Percentiles rank a stretch among this genome's conserved stretches.
Conservation (phyloP, 495 filamentous ascomycete genomes). For the Aspergillus ostianus region DNA sequence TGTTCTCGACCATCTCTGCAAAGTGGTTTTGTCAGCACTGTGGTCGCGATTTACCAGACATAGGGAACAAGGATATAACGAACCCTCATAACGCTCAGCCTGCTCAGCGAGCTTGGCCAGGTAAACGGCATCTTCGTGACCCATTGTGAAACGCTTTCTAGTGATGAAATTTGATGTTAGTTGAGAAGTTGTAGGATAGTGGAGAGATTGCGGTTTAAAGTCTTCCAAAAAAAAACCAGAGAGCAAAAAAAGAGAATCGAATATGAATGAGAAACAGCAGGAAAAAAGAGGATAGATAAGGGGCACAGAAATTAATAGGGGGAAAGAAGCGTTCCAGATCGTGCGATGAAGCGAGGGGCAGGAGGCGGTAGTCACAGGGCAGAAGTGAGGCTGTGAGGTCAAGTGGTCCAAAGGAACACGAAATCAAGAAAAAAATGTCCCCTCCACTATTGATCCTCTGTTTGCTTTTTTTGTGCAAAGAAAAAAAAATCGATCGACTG, state of each 20-base stretch:
- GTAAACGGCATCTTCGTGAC: constrained; percentile 99
- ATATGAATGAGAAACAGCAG: constrained; percentile 20
- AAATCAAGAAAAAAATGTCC: constrained; percentile 10
- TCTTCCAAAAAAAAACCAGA: constrained; percentile 11
- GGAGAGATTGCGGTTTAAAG: constrained; percentile 1
- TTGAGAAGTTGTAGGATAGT: constrained; percentile 7
- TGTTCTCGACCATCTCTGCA: constrained; percentile 99
- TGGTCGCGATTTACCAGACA: neutral
- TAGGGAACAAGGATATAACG: constrained; percentile 32
- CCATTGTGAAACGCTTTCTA: constrained; percentile 66
- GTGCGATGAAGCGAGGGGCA: constrained; percentile 19
- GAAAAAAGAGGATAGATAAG: constrained; percentile 3
- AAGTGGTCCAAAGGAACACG: constrained; percentile 16
- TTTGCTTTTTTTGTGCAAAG: constrained; percentile 9
- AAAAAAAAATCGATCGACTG: neutral
- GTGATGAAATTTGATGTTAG: constrained; percentile 19
- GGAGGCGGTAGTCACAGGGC: constrained; percentile 20
- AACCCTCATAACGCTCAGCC: constrained; percentile 99
- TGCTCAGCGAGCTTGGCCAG: constrained; percentile 99
- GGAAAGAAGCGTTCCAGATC: constrained; percentile 1
- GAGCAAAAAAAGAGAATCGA: constrained; percentile 1
- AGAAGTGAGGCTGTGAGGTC: constrained; percentile 28
- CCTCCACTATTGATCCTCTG: constrained; percentile 13
- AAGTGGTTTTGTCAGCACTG: constrained; percentile 23
- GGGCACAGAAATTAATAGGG: constrained; percentile 9